Percentiles rank a stretch among this genome's conserved stretches.
phyloP scores from a whole-genome alignment of 2,329 filamentous ascomycete genomes.

The Beauveria sp. region DNA sequence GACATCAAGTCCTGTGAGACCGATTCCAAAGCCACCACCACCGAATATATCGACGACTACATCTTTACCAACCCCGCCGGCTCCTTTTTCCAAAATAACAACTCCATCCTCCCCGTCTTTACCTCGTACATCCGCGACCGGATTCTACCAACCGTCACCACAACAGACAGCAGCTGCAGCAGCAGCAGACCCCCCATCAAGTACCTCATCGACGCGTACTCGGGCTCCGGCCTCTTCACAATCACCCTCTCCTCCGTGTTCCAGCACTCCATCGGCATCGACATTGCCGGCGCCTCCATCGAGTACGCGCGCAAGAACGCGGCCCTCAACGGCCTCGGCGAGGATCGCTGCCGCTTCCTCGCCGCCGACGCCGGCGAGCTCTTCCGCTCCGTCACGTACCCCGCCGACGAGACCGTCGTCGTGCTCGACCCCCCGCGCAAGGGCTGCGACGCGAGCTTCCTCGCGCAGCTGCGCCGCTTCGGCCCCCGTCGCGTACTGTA shows the following conservation, averaged over 20 bases:
- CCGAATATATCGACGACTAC: constrained; percentile 81
- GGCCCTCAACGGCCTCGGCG: constrained; percentile 59
- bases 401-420: constrained; percentile 77
- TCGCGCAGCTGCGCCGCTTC: constrained; percentile 71
- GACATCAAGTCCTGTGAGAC: constrained; percentile 87
- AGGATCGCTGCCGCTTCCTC: constrained; percentile 70
- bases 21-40: constrained; percentile 71
- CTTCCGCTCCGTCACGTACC: constrained; percentile 68
- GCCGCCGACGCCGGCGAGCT: constrained; percentile 79
- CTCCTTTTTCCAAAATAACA: constrained; percentile 99
- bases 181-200: constrained; percentile 45
- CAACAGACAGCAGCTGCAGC: constrained; percentile 29
- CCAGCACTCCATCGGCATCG: constrained; percentile 79
- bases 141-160: constrained; percentile 51
- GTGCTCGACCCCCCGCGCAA: constrained; percentile 95
- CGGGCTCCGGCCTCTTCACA: constrained; percentile 92
- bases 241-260: constrained; percentile 84
- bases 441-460: constrained; percentile 80
- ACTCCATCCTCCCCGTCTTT: constrained; percentile 84
- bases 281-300: constrained; percentile 77
- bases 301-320: constrained; percentile 73
- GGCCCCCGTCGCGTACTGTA: constrained; percentile 78
- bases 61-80: constrained; percentile 87
- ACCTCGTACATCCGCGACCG: constrained; percentile 78
- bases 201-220: constrained; percentile 96